These are phyloP conservation scores for Primulina tabacum DNA, from an alignment of 257 asterid genomes.

Conservation along the genomic window DNA sequence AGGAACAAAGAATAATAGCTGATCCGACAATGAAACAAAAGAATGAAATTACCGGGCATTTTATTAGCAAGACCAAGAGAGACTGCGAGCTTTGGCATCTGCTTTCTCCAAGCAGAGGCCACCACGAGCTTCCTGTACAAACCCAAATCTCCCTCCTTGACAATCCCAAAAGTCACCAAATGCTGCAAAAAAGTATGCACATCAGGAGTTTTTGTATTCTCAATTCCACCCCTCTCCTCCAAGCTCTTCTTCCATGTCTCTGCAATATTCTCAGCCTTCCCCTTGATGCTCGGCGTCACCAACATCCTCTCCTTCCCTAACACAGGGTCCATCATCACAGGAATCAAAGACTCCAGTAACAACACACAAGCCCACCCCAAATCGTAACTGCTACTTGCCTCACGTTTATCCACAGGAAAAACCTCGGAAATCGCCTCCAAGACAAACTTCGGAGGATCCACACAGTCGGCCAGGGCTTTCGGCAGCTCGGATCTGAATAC, in stretches of 20 bases:
- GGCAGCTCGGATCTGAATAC: slow-evolving; percentile 56
- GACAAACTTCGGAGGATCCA: slow-evolving; percentile 93
- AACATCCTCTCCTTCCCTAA: slow-evolving; percentile 88
- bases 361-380: slow-evolving; percentile 99
- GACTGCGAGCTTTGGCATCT: slow-evolving; percentile 97
- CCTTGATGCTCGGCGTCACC: slow-evolving; percentile 83
- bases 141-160: slow-evolving; percentile 74
- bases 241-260: slow-evolving; percentile 95
- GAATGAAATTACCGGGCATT: slow-evolving; percentile 77
- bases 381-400: slow-evolving; percentile 36
- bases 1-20: background rate
- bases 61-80: slow-evolving; percentile 84
- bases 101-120: slow-evolving; percentile 99
- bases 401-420: slow-evolving; percentile 64
- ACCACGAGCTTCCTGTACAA: slow-evolving; percentile 97
- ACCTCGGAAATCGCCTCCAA: slow-evolving; percentile 91
- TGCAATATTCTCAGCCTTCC: slow-evolving; percentile 82
- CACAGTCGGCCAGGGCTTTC: slow-evolving; percentile 60
- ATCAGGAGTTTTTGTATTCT: slow-evolving; percentile 93
- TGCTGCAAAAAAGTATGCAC: slow-evolving; percentile 98
- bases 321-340: slow-evolving; percentile 94
- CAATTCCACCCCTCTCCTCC: slow-evolving; percentile 98
- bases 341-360: slow-evolving; percentile 88
- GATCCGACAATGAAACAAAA: slow-evolving; percentile 6
- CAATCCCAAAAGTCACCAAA: slow-evolving; percentile 93